Base-by-base conservation (phyloP, 163 green algal species). In the Chlamydomonas reinhardtii region DNA sequence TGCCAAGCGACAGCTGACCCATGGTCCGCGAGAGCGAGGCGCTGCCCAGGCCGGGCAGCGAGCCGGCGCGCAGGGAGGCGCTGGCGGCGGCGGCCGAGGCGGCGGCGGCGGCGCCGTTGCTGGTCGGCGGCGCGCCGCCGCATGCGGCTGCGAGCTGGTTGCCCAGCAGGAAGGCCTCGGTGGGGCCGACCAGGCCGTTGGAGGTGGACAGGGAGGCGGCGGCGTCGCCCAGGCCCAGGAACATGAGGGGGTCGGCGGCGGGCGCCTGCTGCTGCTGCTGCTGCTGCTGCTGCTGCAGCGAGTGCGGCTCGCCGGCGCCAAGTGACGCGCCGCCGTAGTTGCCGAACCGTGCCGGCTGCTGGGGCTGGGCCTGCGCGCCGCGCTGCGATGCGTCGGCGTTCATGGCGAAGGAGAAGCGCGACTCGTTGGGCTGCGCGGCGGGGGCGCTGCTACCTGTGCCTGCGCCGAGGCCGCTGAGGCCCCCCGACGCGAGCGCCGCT, bases 381-480 rank as follows among this genome's bases (percentile, higher is more conserved):
- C 24, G 27, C 27, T 29, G 64, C n/a, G n/a, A n/a, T 6, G 14
- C 14, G 65, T 43, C 65, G 66, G 2, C 32, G 20, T 27, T 8
- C 25, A 72, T 85, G 2, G 79, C 79, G 15, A 85, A 85, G 32
- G 79, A 29, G 25, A 85, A 85, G 31, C 79, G 79, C 1, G 79
- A 85, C 68, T 85, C 79, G 5, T 31, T 32, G 4, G 79, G 79
- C 34, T 78, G 79, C 4, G 76, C 62, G 62, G 62, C 4, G 62
- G 0, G 0, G 27, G 2, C 12, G 27, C 62, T 29, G 62, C 62
- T 34, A 29, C 24, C 27, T 27, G 62, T 17, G 25, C 27, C 25
- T 29, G 27, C 62, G 62, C 12, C 62, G 27, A 34, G 25, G 22
- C 61, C 48, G 76, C 37, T 39, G 76, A 61, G n/a, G 61, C 20